Base-by-base conservation (phyloP, 345 rosid genomes). In the Linum tenue region DNA sequence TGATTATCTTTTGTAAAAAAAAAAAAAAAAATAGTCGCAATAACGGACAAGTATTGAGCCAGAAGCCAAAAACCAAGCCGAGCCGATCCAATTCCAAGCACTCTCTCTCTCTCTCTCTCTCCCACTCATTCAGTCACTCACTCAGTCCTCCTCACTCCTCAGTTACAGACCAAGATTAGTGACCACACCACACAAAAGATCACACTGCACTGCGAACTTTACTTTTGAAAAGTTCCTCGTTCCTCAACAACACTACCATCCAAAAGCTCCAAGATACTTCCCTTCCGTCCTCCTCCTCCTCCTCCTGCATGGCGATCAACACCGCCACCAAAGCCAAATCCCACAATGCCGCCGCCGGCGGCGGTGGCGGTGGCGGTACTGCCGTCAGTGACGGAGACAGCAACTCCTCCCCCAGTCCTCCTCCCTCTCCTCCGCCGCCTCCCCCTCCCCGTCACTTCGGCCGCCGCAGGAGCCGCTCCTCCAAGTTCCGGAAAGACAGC, bases 331-430 rank as follows among this genome's bases (percentile, higher is more conserved):
- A 81, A 70, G 55, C 86, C 58, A 82, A 81, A 67, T 60, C 69
- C 71, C 67, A 72, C 63, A 68, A 43, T 22, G 67, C 6, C 57
- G 44, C 7, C 65, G 51, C n/a, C 7, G 60, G 51, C 70, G 70
- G 60, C 70, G 70, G 59, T 41, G 79, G 63, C 55, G 11, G 63
- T 70, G 64, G 78, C 73, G 78, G 78, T 60, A 56, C 65, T 55
- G 67, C 59, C 64, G 74, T 65, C 70, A 64, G 64, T 65, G 67
- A 78, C 59, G 77, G 79, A 61, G 79, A 84, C 59, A 76, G 77
- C 72, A 83, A 80, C 81, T 88, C 60, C 37, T 57, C 95, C 14
- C 88, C 92, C 5, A 84, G 91, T 61, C 88, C 92, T 3, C 92
- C 92, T 48, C 80, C 81, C 0, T 83, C 92, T 0, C 92, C 53